Evolutionary conservation across 169 alveolate genomes (phyloP).

Genomic region (Eimeria praecox): DNA sequence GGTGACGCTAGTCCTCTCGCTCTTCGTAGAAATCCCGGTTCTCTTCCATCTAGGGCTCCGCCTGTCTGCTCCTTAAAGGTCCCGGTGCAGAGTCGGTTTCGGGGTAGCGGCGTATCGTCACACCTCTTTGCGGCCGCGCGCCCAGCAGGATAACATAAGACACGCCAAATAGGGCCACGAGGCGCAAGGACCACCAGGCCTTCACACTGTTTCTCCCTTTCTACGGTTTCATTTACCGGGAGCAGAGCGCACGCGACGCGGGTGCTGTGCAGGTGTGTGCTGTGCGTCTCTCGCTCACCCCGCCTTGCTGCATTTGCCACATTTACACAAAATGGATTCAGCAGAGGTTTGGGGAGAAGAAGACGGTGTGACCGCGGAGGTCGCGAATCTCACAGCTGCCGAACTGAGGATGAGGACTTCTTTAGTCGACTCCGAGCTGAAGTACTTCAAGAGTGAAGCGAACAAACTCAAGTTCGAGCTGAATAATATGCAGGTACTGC

Average conservation of each 20-base stretch:
- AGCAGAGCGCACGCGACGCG: neutral
- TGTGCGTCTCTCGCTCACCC: slow-evolving; percentile 13
- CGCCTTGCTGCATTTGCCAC: neutral
- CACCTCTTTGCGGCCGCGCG: neutral
- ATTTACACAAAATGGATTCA: slow-evolving; percentile 56
- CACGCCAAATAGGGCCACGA: neutral
- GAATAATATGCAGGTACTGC: slow-evolving; percentile 74
- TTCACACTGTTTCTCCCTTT: neutral
- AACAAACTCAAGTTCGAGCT: slow-evolving; percentile 78
- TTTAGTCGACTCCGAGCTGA: slow-evolving; percentile 85
- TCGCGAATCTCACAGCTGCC: slow-evolving; percentile 76
- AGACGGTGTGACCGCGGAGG: slow-evolving; percentile 85
- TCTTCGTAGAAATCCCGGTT: neutral
- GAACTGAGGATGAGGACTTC: slow-evolving; percentile 83
- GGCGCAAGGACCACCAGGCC: neutral
- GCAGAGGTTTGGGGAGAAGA: slow-evolving; percentile 81
- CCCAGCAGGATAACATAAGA: neutral
- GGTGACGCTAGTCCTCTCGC: slow-evolving; percentile 5
- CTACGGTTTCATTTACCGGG: neutral
- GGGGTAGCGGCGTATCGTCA: neutral
- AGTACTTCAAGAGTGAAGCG: slow-evolving; percentile 81
- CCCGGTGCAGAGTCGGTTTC: neutral
- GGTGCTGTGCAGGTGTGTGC: slow-evolving; percentile 37
- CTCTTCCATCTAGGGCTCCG: neutral
- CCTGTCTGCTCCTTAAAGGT: neutral